Base-by-base conservation (phyloP, 768 basidiomycete genomes). In the Russula dissimulans region DNA sequence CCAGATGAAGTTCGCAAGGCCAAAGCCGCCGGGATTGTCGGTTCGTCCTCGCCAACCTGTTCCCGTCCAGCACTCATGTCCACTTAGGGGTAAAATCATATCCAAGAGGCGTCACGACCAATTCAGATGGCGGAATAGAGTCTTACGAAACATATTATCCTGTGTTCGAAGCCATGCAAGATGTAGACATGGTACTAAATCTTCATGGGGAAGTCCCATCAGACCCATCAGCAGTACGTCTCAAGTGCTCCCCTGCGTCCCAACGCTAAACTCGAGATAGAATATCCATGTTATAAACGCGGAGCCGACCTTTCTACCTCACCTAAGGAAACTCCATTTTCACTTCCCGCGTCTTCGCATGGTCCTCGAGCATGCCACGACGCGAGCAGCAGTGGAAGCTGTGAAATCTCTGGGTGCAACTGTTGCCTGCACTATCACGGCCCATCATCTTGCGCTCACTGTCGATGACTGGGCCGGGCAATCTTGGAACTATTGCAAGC, bases 401-500 rank as follows among this genome's bases (percentile, higher is more conserved):
- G 93, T 97, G 58, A 86, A 89, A 73, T 74, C 78, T 47, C 81
- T 85, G 61, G 94, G 83, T 1, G 75, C 77, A 66, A 97, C 86
- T 18, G 94, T 99, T 44, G 95, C 85, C 18, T 98, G 97, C 72
- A 91, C 93, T 8, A 97, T 99, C 73, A 99, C 97, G 1, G 89
- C 95, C 1, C 97, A 99, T 73, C 97, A 99, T 71, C 83, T 99
- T 47, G 85, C 82, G 32, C 79, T 99, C 51, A 97, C 91, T 6
- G 91, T 97, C 4, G 95, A 99, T 72, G 90, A 94, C 67, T 97
- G 95, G 85, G 94, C 94, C 2, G 91, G 94, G 2, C 93, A 98
- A 71, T 83, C 91, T 3, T 93, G 89, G 81, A 83, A 95, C 69
- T 99, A 89, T 74, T 98, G 97, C 78, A 99, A 98, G 72, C 97